Conservation (phyloP, 2,329 filamentous ascomycete species). For the Clonostachys rhizophaga region DNA sequence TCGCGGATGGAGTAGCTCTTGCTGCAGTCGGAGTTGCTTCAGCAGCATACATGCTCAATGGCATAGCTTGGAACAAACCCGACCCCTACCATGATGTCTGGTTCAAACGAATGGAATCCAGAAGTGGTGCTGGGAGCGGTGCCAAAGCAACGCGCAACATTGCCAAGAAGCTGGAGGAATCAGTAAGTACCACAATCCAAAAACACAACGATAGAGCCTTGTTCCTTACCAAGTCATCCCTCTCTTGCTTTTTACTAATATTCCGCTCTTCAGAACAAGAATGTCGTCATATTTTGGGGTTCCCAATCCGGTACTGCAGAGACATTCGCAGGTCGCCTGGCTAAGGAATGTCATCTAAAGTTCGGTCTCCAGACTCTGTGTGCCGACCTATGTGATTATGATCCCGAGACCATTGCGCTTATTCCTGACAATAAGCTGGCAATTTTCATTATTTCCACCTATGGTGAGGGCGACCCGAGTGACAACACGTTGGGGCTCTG, state of each 20-base stretch:
- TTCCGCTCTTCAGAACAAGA: too few species aligned
- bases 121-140: constrained; percentile 31
- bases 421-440: not conserved
- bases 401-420: not conserved
- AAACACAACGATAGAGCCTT: too few species aligned
- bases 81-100: constrained; percentile 42
- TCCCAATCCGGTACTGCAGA: constrained; percentile 97
- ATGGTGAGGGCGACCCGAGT: constrained; percentile 27
- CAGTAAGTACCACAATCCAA: constrained; percentile 8
- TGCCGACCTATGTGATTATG: constrained; percentile 2
- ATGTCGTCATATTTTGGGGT: constrained; percentile 49
- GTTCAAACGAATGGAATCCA: constrained; percentile 40
- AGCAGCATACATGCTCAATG: constrained; percentile 31
- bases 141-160: constrained; percentile 64
- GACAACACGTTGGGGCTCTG: constrained; percentile 26
- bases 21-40: constrained; percentile 1
- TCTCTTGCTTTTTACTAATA: too few species aligned
- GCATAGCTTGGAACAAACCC: constrained; percentile 38
- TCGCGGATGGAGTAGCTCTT: too few species aligned
- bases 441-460: constrained; percentile 15
- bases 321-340: constrained; percentile 81
- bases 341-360: constrained; percentile 83
- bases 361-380: constrained; percentile 14
- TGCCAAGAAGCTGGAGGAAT: constrained; percentile 56
- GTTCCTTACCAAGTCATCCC: too few species aligned